phyloP scores from a whole-genome alignment of 805 yeast genomes.

The Priceomyces melissophilus region DNA sequence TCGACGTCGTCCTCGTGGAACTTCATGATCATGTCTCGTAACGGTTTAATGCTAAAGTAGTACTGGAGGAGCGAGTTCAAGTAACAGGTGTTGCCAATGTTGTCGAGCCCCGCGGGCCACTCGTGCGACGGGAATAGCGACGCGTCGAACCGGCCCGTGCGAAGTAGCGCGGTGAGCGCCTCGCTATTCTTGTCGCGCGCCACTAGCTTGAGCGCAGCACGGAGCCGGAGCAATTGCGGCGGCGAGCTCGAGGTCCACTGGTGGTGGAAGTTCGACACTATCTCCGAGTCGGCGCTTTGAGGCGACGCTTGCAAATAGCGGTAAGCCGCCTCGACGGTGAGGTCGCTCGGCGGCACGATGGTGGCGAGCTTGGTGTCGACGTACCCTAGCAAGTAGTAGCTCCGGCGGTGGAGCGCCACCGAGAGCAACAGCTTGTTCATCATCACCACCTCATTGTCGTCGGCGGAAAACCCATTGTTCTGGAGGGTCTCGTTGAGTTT shows the following conservation, averaged over 20 bases:
- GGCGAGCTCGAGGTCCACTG: conserved; percentile 22
- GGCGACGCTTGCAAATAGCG: conserved; percentile 46
- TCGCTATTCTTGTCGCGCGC: conserved; percentile 55
- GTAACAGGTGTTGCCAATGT: conserved; percentile 95
- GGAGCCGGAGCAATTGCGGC: conserved; percentile 51
- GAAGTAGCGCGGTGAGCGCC: conserved; percentile 52
- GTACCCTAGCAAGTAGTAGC: conserved; percentile 54
- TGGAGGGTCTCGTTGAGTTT: conserved; percentile 50
- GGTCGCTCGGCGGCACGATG: conserved; percentile 16
- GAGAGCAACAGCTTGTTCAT: conserved; percentile 58
- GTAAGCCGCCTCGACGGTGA: conserved; percentile 32
- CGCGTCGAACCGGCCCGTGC: conserved; percentile 59
- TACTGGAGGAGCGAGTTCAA: conserved; percentile 87
- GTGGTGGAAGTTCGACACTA: conserved; percentile 51
- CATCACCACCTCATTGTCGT: conserved; percentile 35
- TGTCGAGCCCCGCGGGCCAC: conserved; percentile 90
- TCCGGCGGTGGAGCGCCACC: conserved; percentile 55
- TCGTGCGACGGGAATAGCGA: conserved; percentile 55
- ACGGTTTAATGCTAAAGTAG: conserved; percentile 80
- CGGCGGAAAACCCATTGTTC: conserved; percentile 23
- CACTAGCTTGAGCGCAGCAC: conserved; percentile 55
- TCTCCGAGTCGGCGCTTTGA: conserved; percentile 54
- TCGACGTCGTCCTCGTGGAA: conserved; percentile 41
- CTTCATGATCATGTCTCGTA: conserved; percentile 60
- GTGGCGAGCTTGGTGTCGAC: conserved; percentile 38